Conservation (phyloP, 495 filamentous ascomycete species). For the Neurospora discreta region DNA sequence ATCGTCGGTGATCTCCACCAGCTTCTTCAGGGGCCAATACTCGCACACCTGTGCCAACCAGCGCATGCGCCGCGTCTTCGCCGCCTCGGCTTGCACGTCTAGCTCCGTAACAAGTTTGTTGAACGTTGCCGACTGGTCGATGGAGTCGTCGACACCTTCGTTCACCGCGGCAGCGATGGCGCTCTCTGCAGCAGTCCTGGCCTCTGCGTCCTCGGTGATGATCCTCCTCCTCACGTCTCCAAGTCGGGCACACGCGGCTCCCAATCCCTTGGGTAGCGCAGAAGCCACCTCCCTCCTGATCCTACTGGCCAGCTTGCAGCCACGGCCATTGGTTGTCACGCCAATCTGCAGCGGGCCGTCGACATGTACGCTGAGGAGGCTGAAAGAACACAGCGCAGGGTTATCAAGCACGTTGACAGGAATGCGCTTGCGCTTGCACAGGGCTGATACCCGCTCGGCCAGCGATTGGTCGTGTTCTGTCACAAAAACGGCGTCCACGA, state of each 20-base stretch:
- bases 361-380: conserved; percentile 73
- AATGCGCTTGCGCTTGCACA: conserved; percentile 71
- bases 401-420: conserved; percentile 89
- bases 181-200: conserved; percentile 13
- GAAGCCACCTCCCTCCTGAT: conserved; percentile 80
- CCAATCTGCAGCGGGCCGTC: conserved; percentile 92
- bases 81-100: conserved; percentile 49
- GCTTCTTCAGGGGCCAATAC: conserved; percentile 84
- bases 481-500: conserved; percentile 90
- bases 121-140: conserved; percentile 77
- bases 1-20: conserved; percentile 65
- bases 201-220: conserved; percentile 48
- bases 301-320: conserved; percentile 88
- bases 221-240: conserved; percentile 66
- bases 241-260: conserved; percentile 64
- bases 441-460: conserved; percentile 55
- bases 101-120: conserved; percentile 68
- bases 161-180: conserved; percentile 25
- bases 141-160: conserved; percentile 64
- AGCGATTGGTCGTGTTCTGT: conserved; percentile 44
- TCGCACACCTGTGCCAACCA: conserved; percentile 97
- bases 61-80: conserved; percentile 71
- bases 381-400: conserved; percentile 81
- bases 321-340: conserved; percentile 89
- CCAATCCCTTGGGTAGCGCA: conserved; percentile 68